Evolutionary conservation across 306 rosid genomes (phyloP), one percentile per base, ranked within the genome.

Genomic region (Rosa lucieae): DNA sequence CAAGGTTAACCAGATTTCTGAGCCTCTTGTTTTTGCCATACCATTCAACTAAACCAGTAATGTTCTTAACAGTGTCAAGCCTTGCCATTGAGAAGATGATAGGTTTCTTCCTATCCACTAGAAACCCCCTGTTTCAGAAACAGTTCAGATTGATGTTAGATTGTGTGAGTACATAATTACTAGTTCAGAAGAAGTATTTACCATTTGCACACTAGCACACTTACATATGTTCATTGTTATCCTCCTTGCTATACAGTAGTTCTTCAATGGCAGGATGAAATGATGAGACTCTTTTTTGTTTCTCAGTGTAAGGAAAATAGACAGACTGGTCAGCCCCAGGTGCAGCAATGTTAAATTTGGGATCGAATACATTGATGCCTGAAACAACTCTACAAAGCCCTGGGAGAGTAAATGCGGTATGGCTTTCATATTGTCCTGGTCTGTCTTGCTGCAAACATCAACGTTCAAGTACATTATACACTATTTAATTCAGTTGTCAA

Each of bases 401-500:
- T 1, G 98, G 98, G 47, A 94, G 93, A 1, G 98, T 88, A 83
- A 94, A 94, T 49, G 97, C 88, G 10, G 93, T 83, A 53, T 94
- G 97, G 55, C 97, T 94, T 85, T 94, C 97, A 55, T 94, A 94
- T 58, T 94, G 97, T 52, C 97, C 98, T 6, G 97, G 97, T 87
- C 85, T 88, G 62, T 92, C 94, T 82, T 94, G 91, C 98, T 92
- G 92, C 90, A 89, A 77, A 72, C 23, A 77, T 75, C 10, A 80
- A 77, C 26, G 40, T 83, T 52, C 79, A 75, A 44, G 62, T 82
- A 75, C 82, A 78, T 67, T 78, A 58, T 73, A 76, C 52, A 43
- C 49, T 42, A 65, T 26, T 61, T 26, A 61, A 21, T 72, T 37
- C 39, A 52, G 15, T 14, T 17, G 21, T 12, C 10, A 29, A 32